Percentiles rank a stretch among this genome's conserved stretches.
phyloP scores from a whole-genome alignment of 129 eudicot genomes.

The Ambrosia artemisiifolia region DNA sequence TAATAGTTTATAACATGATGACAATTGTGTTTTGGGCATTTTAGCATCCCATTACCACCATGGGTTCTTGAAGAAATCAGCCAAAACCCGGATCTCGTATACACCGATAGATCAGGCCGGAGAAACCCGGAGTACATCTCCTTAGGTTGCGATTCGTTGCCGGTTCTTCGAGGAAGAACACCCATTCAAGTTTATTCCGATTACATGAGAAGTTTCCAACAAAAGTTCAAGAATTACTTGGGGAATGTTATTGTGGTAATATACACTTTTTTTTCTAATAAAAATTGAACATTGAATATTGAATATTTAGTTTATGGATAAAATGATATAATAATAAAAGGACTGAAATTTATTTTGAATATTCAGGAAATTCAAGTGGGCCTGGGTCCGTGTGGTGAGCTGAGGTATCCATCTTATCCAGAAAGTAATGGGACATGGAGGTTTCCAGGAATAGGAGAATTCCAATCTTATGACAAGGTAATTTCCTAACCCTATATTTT shows the following conservation, averaged over 20 bases:
- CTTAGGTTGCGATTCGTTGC: conserved; percentile 78
- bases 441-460: conserved; percentile 97
- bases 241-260: conserved; percentile 87
- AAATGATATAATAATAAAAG: background rate
- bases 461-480: conserved; percentile 97
- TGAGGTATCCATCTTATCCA: conserved; percentile 97
- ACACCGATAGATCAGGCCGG: conserved; percentile 84
- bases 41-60: conserved; percentile 92
- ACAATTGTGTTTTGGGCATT: conserved; percentile 18
- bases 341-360: background rate
- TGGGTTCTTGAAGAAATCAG: conserved; percentile 98
- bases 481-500: background rate
- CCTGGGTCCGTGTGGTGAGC: conserved; percentile 98
- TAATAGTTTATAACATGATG: conserved; percentile 22
- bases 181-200: conserved; percentile 95
- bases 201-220: conserved; percentile 79
- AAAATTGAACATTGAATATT: too few relatives aligned
- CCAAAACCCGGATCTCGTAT: conserved; percentile 84
- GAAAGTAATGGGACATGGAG: conserved; percentile 99
- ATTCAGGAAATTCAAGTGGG: conserved; percentile 95
- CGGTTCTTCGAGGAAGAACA: conserved; percentile 93
- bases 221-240: conserved; percentile 65
- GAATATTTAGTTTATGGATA: background rate
- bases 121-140: conserved; percentile 92
- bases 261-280: too few relatives aligned